A percentile compares a stretch with the other conserved stretches of the same genome.
Evolutionary conservation across 441 rosid species (phyloP).

Genomic region (Aleurites moluccanus): DNA sequence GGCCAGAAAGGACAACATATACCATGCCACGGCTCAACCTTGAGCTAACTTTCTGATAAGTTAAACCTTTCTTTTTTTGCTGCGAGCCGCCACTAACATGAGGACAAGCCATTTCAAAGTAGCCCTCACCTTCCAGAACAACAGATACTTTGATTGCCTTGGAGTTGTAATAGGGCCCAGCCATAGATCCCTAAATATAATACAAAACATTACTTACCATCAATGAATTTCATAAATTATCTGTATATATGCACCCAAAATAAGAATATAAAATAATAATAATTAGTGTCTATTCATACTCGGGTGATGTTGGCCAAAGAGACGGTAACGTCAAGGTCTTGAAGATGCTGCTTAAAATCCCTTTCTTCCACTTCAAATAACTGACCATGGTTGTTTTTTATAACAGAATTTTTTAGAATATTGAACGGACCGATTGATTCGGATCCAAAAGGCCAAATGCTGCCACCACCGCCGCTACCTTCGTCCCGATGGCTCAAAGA

Average conservation of each 20-base stretch:
- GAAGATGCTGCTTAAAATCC: constrained; percentile 36
- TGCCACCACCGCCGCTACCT: constrained; percentile 22
- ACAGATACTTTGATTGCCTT: constrained; percentile 41
- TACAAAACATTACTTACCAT: no score
- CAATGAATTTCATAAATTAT: not conserved
- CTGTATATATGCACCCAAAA: no score
- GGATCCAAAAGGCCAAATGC: constrained; percentile 46
- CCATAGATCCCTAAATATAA: constrained; percentile 41
- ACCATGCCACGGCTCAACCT: constrained; percentile 26
- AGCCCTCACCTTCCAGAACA: constrained; percentile 43
- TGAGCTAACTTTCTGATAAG: constrained; percentile 36
- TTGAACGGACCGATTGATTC: constrained; percentile 35
- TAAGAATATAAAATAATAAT: not conserved
- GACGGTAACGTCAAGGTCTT: constrained; percentile 34
- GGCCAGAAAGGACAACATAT: constrained; percentile 42
- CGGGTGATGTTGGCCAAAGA: constrained; percentile 44
- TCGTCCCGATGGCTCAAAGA: constrained; percentile 35
- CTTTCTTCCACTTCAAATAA: constrained; percentile 31
- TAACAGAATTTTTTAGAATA: constrained; percentile 31
- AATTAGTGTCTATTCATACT: constrained; percentile 16
- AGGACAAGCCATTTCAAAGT: constrained; percentile 54
- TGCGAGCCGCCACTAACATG: constrained; percentile 21
- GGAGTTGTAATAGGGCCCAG: constrained; percentile 45
- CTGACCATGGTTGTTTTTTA: constrained; percentile 38
- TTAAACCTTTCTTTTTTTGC: not conserved